These are phyloP conservation scores for Monoraphidium neglectum DNA, from an alignment of 139 green algal genomes.

Conservation along the genomic window DNA sequence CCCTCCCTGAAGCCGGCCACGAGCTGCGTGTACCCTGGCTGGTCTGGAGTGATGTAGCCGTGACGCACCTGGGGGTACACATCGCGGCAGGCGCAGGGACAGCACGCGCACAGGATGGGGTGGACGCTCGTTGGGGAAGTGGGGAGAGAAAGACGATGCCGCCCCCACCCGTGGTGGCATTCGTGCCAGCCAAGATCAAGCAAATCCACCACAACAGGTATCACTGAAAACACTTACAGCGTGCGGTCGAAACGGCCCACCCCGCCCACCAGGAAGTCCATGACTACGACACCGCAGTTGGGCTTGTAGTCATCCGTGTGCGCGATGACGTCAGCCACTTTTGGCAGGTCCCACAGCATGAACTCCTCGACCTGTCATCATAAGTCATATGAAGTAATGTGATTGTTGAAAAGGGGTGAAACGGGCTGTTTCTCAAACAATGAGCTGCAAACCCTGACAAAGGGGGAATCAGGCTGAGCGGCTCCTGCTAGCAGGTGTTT, in stretches of 20 bases:
- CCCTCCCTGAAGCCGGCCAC: slow-evolving; percentile 51
- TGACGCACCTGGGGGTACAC: slow-evolving; percentile 25
- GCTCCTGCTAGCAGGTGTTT: not conserved
- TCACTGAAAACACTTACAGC: too few relatives aligned
- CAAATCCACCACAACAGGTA: too few relatives aligned
- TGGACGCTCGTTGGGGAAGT: too few relatives aligned
- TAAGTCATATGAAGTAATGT: not conserved
- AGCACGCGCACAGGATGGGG: too few relatives aligned
- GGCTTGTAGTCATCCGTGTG: slow-evolving; percentile 87
- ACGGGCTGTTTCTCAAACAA: not conserved
- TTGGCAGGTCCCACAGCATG: slow-evolving; percentile 60
- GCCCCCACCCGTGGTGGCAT: too few relatives aligned
- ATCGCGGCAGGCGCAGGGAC: too few relatives aligned
- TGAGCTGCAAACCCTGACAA: not conserved
- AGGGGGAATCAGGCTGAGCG: not conserved
- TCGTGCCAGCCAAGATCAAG: too few relatives aligned
- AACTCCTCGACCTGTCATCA: slow-evolving; percentile 88
- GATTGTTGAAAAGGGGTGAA: not conserved
- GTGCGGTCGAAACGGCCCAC: too few relatives aligned
- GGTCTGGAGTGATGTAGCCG: slow-evolving; percentile 60
- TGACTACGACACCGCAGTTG: slow-evolving; percentile 94
- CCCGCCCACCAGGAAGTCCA: slow-evolving; percentile 87
- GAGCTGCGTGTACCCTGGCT: slow-evolving; percentile 71
- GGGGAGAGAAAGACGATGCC: too few relatives aligned
- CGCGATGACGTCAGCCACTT: slow-evolving; percentile 60